Percentiles rank a stretch among this genome's conserved stretches.
Evolutionary conservation across 106 monocot species (phyloP).

Genomic region (Gastrodia elata): DNA sequence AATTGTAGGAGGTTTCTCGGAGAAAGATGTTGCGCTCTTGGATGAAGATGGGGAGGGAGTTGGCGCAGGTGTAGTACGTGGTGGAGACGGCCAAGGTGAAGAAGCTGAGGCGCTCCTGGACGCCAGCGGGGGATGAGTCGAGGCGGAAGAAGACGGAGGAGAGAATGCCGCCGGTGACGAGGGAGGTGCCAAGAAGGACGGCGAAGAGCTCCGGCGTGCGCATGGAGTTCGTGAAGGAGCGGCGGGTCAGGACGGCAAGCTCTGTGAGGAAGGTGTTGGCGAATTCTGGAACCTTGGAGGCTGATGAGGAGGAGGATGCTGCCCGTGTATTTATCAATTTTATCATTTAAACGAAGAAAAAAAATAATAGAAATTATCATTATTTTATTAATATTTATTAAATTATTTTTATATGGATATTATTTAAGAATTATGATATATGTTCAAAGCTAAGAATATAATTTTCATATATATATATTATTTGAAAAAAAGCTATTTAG

Average conservation of each 20-base stretch:
- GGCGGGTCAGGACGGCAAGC: slow-evolving; percentile 30
- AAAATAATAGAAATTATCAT: no score
- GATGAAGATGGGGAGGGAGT: slow-evolving; percentile 77
- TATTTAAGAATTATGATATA: no score
- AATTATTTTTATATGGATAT: no score
- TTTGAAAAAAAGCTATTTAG: no score
- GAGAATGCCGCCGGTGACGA: slow-evolving; percentile 58
- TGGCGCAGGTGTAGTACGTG: slow-evolving; percentile 69
- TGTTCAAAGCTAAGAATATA: no score
- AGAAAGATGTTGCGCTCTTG: slow-evolving; percentile 74
- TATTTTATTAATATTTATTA: no score
- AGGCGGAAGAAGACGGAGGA: slow-evolving; percentile 76
- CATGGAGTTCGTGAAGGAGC: slow-evolving; percentile 36
- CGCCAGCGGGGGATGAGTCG: slow-evolving; percentile 57
- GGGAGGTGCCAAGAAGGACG: slow-evolving; percentile 23
- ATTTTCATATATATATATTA: no score
- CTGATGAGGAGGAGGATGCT: not conserved
- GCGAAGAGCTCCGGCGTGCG: slow-evolving; percentile 49
- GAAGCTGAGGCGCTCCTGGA: slow-evolving; percentile 65
- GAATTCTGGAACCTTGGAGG: slow-evolving; percentile 28
- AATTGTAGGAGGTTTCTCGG: slow-evolving; percentile 75
- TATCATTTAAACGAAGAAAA: no score
- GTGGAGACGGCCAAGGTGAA: slow-evolving; percentile 75
- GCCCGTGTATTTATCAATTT: no score
- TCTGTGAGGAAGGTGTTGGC: slow-evolving; percentile 59